Base-by-base conservation (phyloP, 2,329 filamentous ascomycete genomes). In the Sclerotinia spermophila region DNA sequence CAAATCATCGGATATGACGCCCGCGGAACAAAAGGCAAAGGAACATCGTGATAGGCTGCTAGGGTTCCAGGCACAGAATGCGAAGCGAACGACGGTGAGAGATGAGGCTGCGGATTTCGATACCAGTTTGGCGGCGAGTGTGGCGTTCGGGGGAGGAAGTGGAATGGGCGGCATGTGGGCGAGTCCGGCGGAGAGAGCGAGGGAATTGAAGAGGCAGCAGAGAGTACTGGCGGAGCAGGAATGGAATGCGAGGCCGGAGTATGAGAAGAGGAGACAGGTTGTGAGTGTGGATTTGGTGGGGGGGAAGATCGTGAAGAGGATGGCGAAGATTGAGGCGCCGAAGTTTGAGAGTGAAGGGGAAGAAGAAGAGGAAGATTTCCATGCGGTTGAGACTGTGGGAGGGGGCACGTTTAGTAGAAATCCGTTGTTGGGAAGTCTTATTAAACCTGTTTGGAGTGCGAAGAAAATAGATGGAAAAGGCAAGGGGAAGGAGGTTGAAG, bases 41-140 rank as follows among this genome's bases (percentile, higher is more conserved):
- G 85, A 86, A 66, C 90, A 92, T 77, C 82, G 90, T 40, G 90
- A 93, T 77, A 87, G 84, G 71, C 80, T 93, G 1, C 82, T 93
- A 0, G 83, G 83, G 1, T 93, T 90, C 78, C 90, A 93, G 76
- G 86, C 87, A 1, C 87, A 92, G 75, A 92, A 92, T 77, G 89
- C 90, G 0, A 86, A 86, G 69, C 82, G 90, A 60, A 93, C 90
- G 0, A 87, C 86, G 59, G 87, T 93, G 7, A 86, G 90, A 60
- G 90, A 93, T 76, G 90, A 92, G 79, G 90, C 89, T 0, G 88
- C 90, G 1, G 90, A 92, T 77, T 80, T 80, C 33, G 90, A 92
- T 74, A 87, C 87, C 0, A 87, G 89, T 38, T 72, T 73, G 38
- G 72, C 72, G 24, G 79, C 61, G 24, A 66, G 42, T 53, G 85